Percentiles rank a stretch among this genome's conserved stretches.
Evolutionary conservation across 2,329 filamentous ascomycete species (phyloP).

Genomic region (Aspergillus alliaceus): DNA sequence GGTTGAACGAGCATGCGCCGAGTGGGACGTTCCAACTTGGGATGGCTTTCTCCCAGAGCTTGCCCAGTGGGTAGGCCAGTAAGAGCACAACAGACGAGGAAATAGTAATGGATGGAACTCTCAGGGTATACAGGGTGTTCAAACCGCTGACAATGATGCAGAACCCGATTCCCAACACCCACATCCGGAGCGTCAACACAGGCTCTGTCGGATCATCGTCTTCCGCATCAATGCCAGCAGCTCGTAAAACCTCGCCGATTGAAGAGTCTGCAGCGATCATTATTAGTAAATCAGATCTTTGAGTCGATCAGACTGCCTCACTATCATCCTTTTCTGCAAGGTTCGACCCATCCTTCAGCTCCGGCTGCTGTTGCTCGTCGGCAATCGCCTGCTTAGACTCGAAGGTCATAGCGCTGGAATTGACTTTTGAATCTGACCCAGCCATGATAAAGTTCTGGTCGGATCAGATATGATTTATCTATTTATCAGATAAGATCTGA

Average conservation of each 20-base stretch:
- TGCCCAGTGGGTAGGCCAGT: constrained; percentile 21
- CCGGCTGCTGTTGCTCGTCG: background rate
- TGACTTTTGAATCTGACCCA: background rate
- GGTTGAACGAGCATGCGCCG: constrained; percentile 12
- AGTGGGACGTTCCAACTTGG: constrained; percentile 21
- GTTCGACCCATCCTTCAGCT: background rate
- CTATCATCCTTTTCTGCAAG: background rate
- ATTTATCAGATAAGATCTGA: background rate
- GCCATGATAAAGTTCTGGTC: background rate
- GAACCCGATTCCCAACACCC: constrained; percentile 15
- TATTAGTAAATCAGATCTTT: background rate
- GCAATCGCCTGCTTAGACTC: background rate
- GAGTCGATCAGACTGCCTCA: background rate
- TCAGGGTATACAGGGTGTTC: constrained; percentile 19
- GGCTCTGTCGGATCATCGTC: constrained; percentile 49
- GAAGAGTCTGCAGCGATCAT: background rate
- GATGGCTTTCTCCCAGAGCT: constrained; percentile 26
- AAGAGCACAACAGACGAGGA: constrained; percentile 20
- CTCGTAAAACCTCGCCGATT: constrained; percentile 17
- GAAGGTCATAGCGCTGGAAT: background rate
- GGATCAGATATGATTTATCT: background rate
- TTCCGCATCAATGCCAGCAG: constrained; percentile 50
- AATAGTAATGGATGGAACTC: constrained; percentile 27
- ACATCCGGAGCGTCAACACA: constrained; percentile 19
- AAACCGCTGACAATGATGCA: constrained; percentile 16